phyloP scores from a whole-genome alignment of 441 rosid species.

The Populus hybrid region DNA sequence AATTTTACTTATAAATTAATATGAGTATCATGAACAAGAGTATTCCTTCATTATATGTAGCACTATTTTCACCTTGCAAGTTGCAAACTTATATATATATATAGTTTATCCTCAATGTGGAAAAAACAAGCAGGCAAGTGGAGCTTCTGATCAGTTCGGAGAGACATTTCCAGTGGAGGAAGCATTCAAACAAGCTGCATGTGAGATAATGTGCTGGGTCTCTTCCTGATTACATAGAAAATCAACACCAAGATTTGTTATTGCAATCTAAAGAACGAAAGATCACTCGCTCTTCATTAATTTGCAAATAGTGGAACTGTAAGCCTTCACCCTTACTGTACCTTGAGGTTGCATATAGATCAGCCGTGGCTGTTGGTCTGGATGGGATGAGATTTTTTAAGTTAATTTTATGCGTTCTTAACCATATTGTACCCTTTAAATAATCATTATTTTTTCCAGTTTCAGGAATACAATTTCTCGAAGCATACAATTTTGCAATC shows the following conservation, averaged over 20 bases:
- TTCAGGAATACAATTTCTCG: too few species aligned
- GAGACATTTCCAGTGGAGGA: conserved; percentile 46
- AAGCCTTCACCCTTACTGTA: neutral
- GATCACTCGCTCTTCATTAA: neutral
- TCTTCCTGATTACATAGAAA: conserved; percentile 26
- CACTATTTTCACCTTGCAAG: neutral
- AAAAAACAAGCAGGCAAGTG: conserved; percentile 30
- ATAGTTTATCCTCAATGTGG: neutral
- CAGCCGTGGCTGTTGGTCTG: neutral
- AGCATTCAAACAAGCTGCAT: conserved; percentile 55
- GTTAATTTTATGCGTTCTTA: neutral
- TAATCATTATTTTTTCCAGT: too few species aligned
- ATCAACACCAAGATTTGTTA: conserved; percentile 2
- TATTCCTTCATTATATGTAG: neutral
- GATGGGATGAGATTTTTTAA: neutral
- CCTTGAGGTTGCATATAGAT: neutral
- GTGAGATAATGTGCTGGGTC: conserved; percentile 52
- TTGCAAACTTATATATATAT: neutral
- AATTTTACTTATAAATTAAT: neutral
- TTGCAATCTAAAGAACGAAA: neutral
- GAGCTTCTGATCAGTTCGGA: conserved; percentile 32
- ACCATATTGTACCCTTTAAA: neutral
- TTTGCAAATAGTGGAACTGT: neutral
- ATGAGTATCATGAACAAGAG: neutral
- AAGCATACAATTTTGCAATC: too few species aligned